Evolutionary conservation across 768 basidiomycete genomes (phyloP), one percentile per base, ranked within the genome.

Genomic region (Mrakia blollopis): DNA sequence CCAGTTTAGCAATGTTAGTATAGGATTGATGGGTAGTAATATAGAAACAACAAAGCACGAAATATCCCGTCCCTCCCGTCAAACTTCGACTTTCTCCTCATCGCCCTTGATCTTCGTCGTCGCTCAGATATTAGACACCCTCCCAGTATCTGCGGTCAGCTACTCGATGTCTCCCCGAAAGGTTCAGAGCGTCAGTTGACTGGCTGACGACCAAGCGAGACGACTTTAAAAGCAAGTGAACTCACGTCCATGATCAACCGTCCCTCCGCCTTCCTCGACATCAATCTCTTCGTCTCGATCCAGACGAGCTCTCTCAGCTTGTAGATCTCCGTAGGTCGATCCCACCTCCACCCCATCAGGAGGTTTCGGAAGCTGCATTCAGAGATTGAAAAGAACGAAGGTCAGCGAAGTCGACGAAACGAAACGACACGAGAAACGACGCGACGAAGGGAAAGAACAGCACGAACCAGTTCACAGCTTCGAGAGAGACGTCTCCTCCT

Each of bases 291-390:
- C 73, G 81, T 81, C 79, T 84, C 83, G n/a, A 75, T 73, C 83
- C 83, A 84, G n/a, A 83, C 77, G 9, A 80, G 78, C 74, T 84
- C 82, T 69, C 83, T 67, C 65, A 84, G 70, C 73, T 82, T 81
- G 25, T 68, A 73, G 32, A 83, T 57, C 78, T 84, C 82, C 13
- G 81, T 79, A 70, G 76, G 68, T n/a, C 80, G 70, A 47, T 84
- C 83, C 37, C 81, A 81, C 62, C 81, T 72, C 79, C 81, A 83
- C 0, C 83, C 83, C 25, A 75, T 35, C 4, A 75, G 74, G 11
- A 75, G 63, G 68, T 70, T 75, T 18, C 74, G 67, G 50, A 52
- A 75, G 74, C 73, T 74, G 65, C 44, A 10, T 10, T 7, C 9
- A 35, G n/a, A n/a, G n/a, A n/a, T n/a, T n/a, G 35, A 28, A 25